These are phyloP conservation scores for Plenodomus tracheiphilus DNA, from an alignment of 2,329 filamentous ascomycete species.

Conservation along the genomic window DNA sequence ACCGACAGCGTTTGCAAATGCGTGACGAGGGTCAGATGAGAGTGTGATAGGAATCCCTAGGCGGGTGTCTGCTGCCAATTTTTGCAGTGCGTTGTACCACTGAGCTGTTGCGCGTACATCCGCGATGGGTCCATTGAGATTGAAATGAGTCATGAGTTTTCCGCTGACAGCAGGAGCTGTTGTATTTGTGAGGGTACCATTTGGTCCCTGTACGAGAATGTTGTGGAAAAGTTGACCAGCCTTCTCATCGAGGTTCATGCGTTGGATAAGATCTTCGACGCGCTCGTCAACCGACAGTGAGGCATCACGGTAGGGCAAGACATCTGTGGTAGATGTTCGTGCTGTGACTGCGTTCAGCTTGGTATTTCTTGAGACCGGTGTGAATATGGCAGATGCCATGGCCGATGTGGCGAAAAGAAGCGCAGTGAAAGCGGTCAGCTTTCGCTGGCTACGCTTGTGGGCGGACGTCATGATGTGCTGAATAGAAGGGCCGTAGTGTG, in stretches of 20 bases:
- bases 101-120: conserved; percentile 43
- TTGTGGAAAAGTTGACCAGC: conserved; percentile 55
- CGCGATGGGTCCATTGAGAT: conserved; percentile 49
- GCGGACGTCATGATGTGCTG: conserved; percentile 10
- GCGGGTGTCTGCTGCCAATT: conserved; percentile 49
- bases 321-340: background rate
- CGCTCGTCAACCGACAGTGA: conserved; percentile 51
- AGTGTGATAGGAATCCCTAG: conserved; percentile 56
- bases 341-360: background rate
- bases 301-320: conserved; percentile 40
- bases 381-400: conserved; percentile 13
- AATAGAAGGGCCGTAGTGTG: background rate
- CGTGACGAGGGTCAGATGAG: conserved; percentile 54
- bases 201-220: conserved; percentile 36
- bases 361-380: conserved; percentile 3
- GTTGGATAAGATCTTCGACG: conserved; percentile 49
- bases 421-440: conserved; percentile 15
- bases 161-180: conserved; percentile 42
- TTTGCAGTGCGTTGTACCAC: conserved; percentile 50
- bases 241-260: conserved; percentile 56
- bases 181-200: conserved; percentile 38
- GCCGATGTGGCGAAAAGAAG: conserved; percentile 18
- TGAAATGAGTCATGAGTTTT: conserved; percentile 53
- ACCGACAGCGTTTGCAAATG: conserved; percentile 50
- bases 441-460: conserved; percentile 11